A percentile compares a stretch with the other conserved stretches of the same genome.
Evolutionary conservation across 1,139 yeast genomes (phyloP).

Genomic region (Blastobotrys malaysiensis): DNA sequence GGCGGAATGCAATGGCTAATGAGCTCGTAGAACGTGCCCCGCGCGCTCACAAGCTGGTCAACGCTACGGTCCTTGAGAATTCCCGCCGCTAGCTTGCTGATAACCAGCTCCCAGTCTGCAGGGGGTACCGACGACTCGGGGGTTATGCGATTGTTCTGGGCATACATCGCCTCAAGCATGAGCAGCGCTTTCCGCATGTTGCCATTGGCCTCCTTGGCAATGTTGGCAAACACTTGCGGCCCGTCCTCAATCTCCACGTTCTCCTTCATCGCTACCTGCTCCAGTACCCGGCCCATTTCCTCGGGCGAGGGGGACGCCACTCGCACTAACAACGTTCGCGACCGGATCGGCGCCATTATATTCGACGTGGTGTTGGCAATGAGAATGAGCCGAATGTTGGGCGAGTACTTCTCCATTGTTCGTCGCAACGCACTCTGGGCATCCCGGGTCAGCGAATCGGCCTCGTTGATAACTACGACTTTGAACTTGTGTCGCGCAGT

Average conservation of each 20-base stretch:
- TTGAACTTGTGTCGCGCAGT: constrained; percentile 72
- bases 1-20: constrained; percentile 94
- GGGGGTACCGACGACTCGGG: constrained; percentile 40
- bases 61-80: constrained; percentile 62
- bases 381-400: constrained; percentile 76
- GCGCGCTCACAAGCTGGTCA: constrained; percentile 54
- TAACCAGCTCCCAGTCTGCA: constrained; percentile 87
- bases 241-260: constrained; percentile 39
- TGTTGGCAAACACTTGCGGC: constrained; percentile 41
- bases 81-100: constrained; percentile 56
- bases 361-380: constrained; percentile 87
- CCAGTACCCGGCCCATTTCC: constrained; percentile 54
- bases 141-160: constrained; percentile 44
- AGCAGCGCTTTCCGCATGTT: constrained; percentile 75
- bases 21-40: constrained; percentile 76
- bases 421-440: constrained; percentile 97
- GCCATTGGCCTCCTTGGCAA: constrained; percentile 56
- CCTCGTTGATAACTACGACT: constrained; percentile 90
- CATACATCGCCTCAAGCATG: constrained; percentile 76
- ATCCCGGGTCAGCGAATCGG: constrained; percentile 85
- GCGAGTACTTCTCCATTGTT: constrained; percentile 96
- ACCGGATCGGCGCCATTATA: constrained; percentile 88
- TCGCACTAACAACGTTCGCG: constrained; percentile 82
- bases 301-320: constrained; percentile 70
- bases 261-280: constrained; percentile 55